Percentiles rank a stretch among this genome's conserved stretches.
Conservation (phyloP, 1,284 basidiomycete genomes). For the Moesziomyces aphidis region DNA sequence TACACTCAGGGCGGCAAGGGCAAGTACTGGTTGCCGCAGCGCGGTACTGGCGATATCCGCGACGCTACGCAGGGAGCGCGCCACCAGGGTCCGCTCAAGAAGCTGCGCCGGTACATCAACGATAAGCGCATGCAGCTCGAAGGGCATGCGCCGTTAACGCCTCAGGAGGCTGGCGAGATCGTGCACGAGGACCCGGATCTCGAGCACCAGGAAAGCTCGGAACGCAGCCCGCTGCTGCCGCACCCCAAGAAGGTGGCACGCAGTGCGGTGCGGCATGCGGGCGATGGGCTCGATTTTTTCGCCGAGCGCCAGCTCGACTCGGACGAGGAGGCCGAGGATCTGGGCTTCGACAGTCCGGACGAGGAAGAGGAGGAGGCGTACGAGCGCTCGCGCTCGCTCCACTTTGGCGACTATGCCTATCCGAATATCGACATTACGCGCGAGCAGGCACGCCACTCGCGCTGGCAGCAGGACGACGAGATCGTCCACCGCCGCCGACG, state of each 20-base stretch:
- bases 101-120: slow-evolving; percentile 71
- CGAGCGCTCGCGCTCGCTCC: slow-evolving; percentile 76
- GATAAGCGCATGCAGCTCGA: slow-evolving; percentile 72
- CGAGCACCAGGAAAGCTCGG: slow-evolving; percentile 63
- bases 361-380: slow-evolving; percentile 78
- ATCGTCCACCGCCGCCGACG: slow-evolving; percentile 41
- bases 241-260: slow-evolving; percentile 30
- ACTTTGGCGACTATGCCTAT: slow-evolving; percentile 93
- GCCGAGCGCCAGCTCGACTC: slow-evolving; percentile 56
- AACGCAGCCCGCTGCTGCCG: slow-evolving; percentile 24
- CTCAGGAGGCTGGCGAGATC: slow-evolving; percentile 76
- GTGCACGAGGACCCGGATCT: slow-evolving; percentile 74
- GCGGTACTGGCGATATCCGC: slow-evolving; percentile 35
- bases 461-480: slow-evolving; percentile 50
- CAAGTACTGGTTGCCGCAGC: slow-evolving; percentile 68
- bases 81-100: slow-evolving; percentile 69
- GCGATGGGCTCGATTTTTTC: slow-evolving; percentile 46
- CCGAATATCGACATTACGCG: slow-evolving; percentile 87
- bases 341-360: slow-evolving; percentile 77
- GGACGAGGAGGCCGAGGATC: slow-evolving; percentile 70
- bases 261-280: slow-evolving; percentile 33
- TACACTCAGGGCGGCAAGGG: slow-evolving; percentile 86
- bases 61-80: slow-evolving; percentile 43
- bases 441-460: slow-evolving; percentile 69
- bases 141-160: slow-evolving; percentile 81